Conservation (phyloP, 495 filamentous ascomycete genomes). For the Acidiella bohemica region DNA sequence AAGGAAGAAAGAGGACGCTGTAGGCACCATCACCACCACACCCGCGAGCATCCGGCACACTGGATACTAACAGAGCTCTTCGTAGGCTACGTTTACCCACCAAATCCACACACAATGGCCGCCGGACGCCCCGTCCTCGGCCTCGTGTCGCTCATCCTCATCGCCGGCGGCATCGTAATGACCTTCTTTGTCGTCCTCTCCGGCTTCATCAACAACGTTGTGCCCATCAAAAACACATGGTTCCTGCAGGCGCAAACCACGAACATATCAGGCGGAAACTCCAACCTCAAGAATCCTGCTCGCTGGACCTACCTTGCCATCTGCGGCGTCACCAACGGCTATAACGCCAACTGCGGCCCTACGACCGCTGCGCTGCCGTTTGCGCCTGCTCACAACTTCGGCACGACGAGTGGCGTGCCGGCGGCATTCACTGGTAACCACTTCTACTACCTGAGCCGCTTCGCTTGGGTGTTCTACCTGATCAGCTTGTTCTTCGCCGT, state of each 20-base stretch:
- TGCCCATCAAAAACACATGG: slow-evolving; percentile 60
- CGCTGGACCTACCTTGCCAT: slow-evolving; percentile 85
- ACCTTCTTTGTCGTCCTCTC: slow-evolving; percentile 71
- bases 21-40: background rate
- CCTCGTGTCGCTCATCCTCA: slow-evolving; percentile 57
- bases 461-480: slow-evolving; percentile 60
- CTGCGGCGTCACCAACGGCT: slow-evolving; percentile 42
- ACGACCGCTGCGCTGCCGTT: slow-evolving; percentile 48
- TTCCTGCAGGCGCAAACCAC: slow-evolving; percentile 66
- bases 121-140: slow-evolving; percentile 31
- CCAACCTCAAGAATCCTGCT: slow-evolving; percentile 41
- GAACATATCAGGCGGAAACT: slow-evolving; percentile 39
- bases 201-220: slow-evolving; percentile 39
- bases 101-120: background rate
- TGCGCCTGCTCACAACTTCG: slow-evolving; percentile 52
- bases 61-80: background rate
- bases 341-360: slow-evolving; percentile 40
- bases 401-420: slow-evolving; percentile 43
- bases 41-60: background rate
- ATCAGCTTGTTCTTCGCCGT: slow-evolving; percentile 55
- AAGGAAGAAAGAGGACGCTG: too few species aligned
- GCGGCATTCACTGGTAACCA: slow-evolving; percentile 41
- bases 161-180: slow-evolving; percentile 57
- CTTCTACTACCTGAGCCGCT: slow-evolving; percentile 53
- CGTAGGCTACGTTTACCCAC: background rate